A percentile compares a stretch with the other conserved stretches of the same genome.
These are phyloP conservation scores for Amesomyces nigricolor DNA, from an alignment of 2,329 filamentous ascomycete species.

Conservation along the genomic window DNA sequence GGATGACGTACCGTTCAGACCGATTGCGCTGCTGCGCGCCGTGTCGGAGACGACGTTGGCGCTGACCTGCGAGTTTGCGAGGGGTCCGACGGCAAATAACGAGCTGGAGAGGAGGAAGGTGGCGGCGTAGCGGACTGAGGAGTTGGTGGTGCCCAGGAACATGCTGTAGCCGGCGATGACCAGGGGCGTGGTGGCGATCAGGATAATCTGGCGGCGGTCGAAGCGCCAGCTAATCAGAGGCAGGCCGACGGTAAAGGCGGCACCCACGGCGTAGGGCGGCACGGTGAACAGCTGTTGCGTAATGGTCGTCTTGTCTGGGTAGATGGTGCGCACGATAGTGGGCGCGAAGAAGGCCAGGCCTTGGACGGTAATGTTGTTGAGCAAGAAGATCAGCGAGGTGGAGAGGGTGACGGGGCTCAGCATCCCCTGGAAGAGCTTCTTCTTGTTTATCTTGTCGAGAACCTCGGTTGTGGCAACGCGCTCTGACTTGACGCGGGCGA, in stretches of 20 bases:
- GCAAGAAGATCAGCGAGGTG: conserved; percentile 54
- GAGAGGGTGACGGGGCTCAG: conserved; percentile 50
- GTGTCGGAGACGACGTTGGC: conserved; percentile 67
- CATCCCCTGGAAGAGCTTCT: conserved; percentile 57
- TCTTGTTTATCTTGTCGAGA: conserved; percentile 43
- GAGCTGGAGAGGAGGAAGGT: conserved; percentile 61
- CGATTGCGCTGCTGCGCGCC: conserved; percentile 43
- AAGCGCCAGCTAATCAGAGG: conserved; percentile 54
- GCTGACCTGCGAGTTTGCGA: conserved; percentile 60
- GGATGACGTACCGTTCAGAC: conserved; percentile 18
- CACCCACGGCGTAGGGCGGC: conserved; percentile 62
- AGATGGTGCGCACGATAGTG: conserved; percentile 65
- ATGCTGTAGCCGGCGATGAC: conserved; percentile 64
- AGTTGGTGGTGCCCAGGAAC: conserved; percentile 51
- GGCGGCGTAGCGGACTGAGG: conserved; percentile 57
- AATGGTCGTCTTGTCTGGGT: conserved; percentile 51
- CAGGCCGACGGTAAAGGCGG: conserved; percentile 54
- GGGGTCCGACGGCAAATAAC: conserved; percentile 56
- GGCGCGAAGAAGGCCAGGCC: conserved; percentile 67
- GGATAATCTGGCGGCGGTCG: conserved; percentile 54
- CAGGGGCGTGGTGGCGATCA: conserved; percentile 52
- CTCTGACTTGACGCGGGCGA: conserved; percentile 55
- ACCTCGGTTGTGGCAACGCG: conserved; percentile 53
- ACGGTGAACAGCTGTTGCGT: conserved; percentile 65
- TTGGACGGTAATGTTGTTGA: conserved; percentile 67